Evolutionary conservation across 306 rosid genomes (phyloP).

Genomic region (Alnus rubra): DNA sequence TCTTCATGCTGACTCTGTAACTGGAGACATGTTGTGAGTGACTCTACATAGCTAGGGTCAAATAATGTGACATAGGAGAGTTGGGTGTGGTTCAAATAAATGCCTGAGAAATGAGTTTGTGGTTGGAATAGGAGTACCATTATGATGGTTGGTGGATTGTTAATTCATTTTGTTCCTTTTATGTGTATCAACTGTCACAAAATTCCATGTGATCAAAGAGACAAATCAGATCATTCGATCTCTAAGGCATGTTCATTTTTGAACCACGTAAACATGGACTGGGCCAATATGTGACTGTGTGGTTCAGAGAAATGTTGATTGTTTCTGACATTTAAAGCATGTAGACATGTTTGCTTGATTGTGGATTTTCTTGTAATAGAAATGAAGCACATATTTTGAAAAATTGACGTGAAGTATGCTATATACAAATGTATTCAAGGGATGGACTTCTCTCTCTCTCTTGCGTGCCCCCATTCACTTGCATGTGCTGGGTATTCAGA

Average conservation of each 20-base stretch:
- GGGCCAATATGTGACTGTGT: constrained; percentile 10
- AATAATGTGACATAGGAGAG: constrained; percentile 24
- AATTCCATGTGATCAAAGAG: constrained; percentile 20
- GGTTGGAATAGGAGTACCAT: constrained; percentile 42
- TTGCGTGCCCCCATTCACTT: no score
- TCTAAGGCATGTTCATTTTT: neutral
- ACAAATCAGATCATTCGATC: neutral
- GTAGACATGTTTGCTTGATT: neutral
- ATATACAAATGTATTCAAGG: no score
- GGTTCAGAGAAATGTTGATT: constrained; percentile 20
- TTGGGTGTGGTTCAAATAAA: constrained; percentile 40
- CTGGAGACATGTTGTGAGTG: constrained; percentile 31
- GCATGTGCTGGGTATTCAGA: no score
- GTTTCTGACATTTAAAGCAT: neutral
- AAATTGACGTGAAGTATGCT: no score
- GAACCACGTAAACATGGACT: constrained; percentile 21
- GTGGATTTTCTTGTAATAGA: neutral
- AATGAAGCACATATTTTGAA: neutral
- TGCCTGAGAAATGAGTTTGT: constrained; percentile 69
- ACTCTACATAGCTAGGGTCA: constrained; percentile 14
- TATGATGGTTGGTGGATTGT: constrained; percentile 48
- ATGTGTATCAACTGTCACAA: constrained; percentile 18
- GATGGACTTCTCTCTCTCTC: no score
- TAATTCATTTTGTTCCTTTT: constrained; percentile 27
- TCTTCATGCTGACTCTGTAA: constrained; percentile 44